These are phyloP conservation scores for Pichia gijzeniarum DNA, from an alignment of 805 yeast genomes.

Conservation along the genomic window DNA sequence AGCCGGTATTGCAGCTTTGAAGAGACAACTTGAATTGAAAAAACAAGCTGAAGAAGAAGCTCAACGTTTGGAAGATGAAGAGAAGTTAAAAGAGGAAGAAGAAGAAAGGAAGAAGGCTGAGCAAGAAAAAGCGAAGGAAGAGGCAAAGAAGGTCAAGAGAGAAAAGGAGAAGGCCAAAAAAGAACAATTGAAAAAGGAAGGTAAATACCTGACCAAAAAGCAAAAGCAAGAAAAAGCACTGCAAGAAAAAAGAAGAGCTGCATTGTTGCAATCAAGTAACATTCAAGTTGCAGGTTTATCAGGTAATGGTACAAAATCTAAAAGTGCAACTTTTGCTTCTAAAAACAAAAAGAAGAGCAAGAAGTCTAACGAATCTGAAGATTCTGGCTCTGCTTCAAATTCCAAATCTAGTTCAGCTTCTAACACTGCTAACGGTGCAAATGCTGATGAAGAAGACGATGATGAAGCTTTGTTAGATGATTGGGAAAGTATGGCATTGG, in stretches of 20 bases:
- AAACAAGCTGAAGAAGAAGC: constrained; percentile 86
- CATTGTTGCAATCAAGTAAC: constrained; percentile 66
- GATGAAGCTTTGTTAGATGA: constrained; percentile 58
- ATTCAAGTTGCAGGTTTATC: constrained; percentile 70
- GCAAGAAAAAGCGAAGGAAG: constrained; percentile 62
- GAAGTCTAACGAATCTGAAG: constrained; percentile 22
- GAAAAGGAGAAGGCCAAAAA: constrained; percentile 83
- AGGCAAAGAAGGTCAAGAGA: constrained; percentile 59
- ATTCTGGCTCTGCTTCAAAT: neutral
- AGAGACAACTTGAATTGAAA: constrained; percentile 79
- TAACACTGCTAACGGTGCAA: constrained; percentile 23
- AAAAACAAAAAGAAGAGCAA: constrained; percentile 51
- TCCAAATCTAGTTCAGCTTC: constrained; percentile 10
- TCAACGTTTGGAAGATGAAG: constrained; percentile 65
- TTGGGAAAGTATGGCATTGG: constrained; percentile 74
- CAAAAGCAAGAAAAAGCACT: constrained; percentile 89
- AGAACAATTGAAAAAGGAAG: constrained; percentile 93
- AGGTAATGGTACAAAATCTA: constrained; percentile 15
- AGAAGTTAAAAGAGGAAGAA: constrained; percentile 41
- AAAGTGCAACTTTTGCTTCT: constrained; percentile 48
- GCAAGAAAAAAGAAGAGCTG: constrained; percentile 85
- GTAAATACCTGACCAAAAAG: constrained; percentile 87
- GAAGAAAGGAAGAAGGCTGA: constrained; percentile 45
- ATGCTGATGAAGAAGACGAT: constrained; percentile 33
- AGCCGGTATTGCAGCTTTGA: constrained; percentile 88